Conservation (phyloP, 441 rosid genomes). For the Arabidopsis hybrid region DNA sequence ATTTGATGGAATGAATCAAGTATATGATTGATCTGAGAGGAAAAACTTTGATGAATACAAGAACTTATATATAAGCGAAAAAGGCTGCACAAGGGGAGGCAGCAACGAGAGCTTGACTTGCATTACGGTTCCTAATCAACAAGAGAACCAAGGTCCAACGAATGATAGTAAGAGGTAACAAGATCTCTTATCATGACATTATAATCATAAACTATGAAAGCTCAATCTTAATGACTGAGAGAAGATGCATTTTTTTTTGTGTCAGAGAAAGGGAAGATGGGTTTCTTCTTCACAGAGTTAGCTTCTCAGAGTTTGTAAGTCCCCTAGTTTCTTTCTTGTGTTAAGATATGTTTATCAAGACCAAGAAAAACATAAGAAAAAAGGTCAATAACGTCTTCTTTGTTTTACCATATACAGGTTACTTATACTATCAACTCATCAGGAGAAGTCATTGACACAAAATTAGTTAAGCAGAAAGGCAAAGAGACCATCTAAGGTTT, state of each 20-base stretch:
- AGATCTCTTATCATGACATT: slow-evolving; percentile 1
- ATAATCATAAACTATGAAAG: slow-evolving; percentile 12
- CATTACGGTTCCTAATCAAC: slow-evolving; percentile 50
- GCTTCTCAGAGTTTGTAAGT: slow-evolving; percentile 67
- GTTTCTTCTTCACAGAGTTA: slow-evolving; percentile 80
- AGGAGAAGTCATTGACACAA: slow-evolving; percentile 55
- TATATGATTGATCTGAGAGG: slow-evolving; percentile 30
- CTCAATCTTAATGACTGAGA: slow-evolving; percentile 9
- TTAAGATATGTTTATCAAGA: slow-evolving; percentile 4
- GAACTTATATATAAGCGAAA: slow-evolving; percentile 68
- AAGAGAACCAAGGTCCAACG: slow-evolving; percentile 21
- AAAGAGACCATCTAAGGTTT: slow-evolving; percentile 54
- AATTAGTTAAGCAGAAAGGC: slow-evolving; percentile 51
- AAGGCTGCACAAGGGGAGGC: slow-evolving; percentile 50
- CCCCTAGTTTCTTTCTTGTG: background rate
- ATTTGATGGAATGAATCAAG: slow-evolving; percentile 11
- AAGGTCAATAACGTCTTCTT: slow-evolving; percentile 24
- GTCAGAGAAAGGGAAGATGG: slow-evolving; percentile 63
- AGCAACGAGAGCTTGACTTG: slow-evolving; percentile 53
- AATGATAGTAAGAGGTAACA: slow-evolving; percentile 41
- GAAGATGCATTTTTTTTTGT: background rate
- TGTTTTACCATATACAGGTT: slow-evolving; percentile 48
- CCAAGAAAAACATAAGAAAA: background rate
- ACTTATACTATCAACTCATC: slow-evolving; percentile 59
- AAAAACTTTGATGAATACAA: slow-evolving; percentile 44